Evolutionary conservation across 1,284 basidiomycete genomes (phyloP), one percentile per base, ranked within the genome.

Genomic region (Xerocomus amazonicus): DNA sequence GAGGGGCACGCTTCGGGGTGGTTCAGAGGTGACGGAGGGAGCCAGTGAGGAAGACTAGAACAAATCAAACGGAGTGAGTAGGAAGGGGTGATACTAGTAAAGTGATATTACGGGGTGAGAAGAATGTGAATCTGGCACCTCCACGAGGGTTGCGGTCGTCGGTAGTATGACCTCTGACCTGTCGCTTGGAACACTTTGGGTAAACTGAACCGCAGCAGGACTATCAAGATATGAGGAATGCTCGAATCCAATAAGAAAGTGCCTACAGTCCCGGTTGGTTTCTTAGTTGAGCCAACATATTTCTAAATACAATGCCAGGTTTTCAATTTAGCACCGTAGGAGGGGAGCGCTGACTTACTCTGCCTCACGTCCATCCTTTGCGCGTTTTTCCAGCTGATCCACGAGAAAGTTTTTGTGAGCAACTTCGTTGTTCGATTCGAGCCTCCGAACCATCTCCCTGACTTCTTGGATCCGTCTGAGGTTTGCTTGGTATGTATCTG

Each of bases 141-240:
- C 63, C 14, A 68, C 63, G 13, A 65, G 47, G 27, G 61, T 68
- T 45, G 63, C 66, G 17, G 62, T 68, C 50, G 57, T 68, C 14
- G 63, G 63, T 6, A 65, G 46, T 45, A 66, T 45, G 36, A 54
- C 44, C 23, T 63, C 59, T 12, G 59, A 17, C 9, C 39, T 53
- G 31, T 45, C 36, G 9, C 37, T 52, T 31, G 58, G 38, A 31
- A 19, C 27, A 41, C 47, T 52, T 40, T 52, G 40, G 45, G 48
- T 33, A 31, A 59, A 41, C 27, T 54, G 62, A 19, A 55, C 40
- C 16, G 43, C 41, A 44, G 51, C 51, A 14, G 51, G 16, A 40
- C 62, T 64, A 41, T 12, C 9, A 10, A 37, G 9, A 27, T 7
- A 45, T 55, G 28, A 63, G 33, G 14, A 33, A 10, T 29, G 41